Conservation (phyloP, 805 yeast species). For the Cyberlindnera galapagoensis region DNA sequence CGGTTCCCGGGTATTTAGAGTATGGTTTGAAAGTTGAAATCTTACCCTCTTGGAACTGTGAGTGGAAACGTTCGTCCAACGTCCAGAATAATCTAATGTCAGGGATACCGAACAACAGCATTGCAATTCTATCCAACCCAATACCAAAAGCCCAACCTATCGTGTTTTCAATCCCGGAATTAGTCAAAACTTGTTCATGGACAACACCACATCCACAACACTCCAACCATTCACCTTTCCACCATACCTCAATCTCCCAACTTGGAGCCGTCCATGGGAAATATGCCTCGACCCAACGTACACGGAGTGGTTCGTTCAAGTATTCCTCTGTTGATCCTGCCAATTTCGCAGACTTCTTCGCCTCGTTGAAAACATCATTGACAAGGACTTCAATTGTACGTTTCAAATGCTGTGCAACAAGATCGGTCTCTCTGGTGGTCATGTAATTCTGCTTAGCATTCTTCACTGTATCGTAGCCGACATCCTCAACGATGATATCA, state of each 20-base stretch:
- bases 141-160: slow-evolving; percentile 98
- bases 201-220: slow-evolving; percentile 95
- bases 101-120: slow-evolving; percentile 91
- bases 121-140: slow-evolving; percentile 92
- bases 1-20: slow-evolving; percentile 84
- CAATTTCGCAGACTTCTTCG: slow-evolving; percentile 51
- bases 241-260: slow-evolving; percentile 98
- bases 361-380: slow-evolving; percentile 72
- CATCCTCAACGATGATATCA: slow-evolving; percentile 73
- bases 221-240: slow-evolving; percentile 98
- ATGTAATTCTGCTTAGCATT: slow-evolving; percentile 83
- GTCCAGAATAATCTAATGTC: slow-evolving; percentile 95
- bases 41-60: slow-evolving; percentile 60
- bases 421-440: slow-evolving; percentile 59
- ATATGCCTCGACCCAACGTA: slow-evolving; percentile 91
- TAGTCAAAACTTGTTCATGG: slow-evolving; percentile 65
- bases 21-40: slow-evolving; percentile 78
- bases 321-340: slow-evolving; percentile 58
- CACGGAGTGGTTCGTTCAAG: slow-evolving; percentile 67
- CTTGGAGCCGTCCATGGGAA: slow-evolving; percentile 99
- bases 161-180: slow-evolving; percentile 60
- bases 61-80: slow-evolving; percentile 63
- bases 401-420: slow-evolving; percentile 73
- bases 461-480: slow-evolving; percentile 41
- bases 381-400: slow-evolving; percentile 81